Percentiles rank a stretch among this genome's conserved stretches.
Evolutionary conservation across 331 rosid species (phyloP).

Genomic region (Quercus phellos): DNA sequence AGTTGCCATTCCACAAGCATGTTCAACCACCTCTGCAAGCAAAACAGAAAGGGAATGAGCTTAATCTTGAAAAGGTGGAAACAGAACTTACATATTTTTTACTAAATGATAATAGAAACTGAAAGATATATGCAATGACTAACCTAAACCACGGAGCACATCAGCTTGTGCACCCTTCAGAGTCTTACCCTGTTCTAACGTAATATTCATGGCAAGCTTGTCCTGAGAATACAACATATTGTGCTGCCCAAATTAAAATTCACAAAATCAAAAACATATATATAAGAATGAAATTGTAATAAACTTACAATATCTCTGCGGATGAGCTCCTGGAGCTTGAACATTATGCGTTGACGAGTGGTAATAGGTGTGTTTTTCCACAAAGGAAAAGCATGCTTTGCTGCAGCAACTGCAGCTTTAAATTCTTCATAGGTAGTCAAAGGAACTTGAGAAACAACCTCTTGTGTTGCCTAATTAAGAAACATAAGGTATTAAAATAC

Average conservation of each 20-base stretch:
- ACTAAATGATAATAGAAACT: conserved; percentile 15
- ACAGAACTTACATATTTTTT: conserved; percentile 5
- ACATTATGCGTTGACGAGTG: conserved; percentile 60
- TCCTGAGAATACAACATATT: conserved; percentile 35
- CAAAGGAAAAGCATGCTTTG: conserved; percentile 60
- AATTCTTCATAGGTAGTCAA: conserved; percentile 61
- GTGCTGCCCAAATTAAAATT: background rate
- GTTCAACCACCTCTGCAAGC: conserved; percentile 61
- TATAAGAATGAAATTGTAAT: background rate
- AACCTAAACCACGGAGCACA: conserved; percentile 69
- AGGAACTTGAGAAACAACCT: conserved; percentile 71
- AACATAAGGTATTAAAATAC: conserved; percentile 20
- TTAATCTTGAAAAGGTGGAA: background rate
- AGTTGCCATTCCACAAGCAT: conserved; percentile 67
- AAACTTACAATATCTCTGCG: conserved; percentile 59
- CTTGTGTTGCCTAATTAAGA: conserved; percentile 64
- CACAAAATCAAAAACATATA: background rate
- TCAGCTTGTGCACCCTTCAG: conserved; percentile 58
- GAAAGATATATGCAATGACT: conserved; percentile 19
- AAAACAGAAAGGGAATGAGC: conserved; percentile 16
- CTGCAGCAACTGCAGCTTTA: conserved; percentile 66
- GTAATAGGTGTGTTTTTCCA: conserved; percentile 62
- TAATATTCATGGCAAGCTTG: conserved; percentile 55
- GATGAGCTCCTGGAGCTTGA: conserved; percentile 71
- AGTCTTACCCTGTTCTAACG: conserved; percentile 60